Base-by-base conservation (phyloP, 2,329 filamentous ascomycete genomes). In the Colletotrichum coccodes region DNA sequence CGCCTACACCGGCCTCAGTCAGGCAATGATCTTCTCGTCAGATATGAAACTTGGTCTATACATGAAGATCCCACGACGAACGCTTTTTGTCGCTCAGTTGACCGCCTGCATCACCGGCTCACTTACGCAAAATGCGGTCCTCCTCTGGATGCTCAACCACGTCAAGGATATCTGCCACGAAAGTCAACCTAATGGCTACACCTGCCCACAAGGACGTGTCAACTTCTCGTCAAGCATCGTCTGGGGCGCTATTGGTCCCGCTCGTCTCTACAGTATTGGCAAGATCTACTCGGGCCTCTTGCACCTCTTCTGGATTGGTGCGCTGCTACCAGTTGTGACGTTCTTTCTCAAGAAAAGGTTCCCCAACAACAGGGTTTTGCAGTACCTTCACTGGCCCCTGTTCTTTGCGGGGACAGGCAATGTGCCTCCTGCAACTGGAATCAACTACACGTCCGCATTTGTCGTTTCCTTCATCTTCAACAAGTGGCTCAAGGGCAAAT, bases 51-150 rank as follows among this genome's bases (percentile, higher is more conserved):
- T 85, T 6, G 83, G 80, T 0, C 75, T 80, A 38, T 81, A 81
- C 64, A 80, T 89, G 84, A 87, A 90, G 61, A 82, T 90, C 0
- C 87, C 88, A 0, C 88, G 88, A 2, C 84, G 85, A 7, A 80
- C 84, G 0, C 84, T 90, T 9, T 90, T 91, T 78, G 87, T 89
- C 73, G 86, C 86, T 2, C 88, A 90, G 72, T 79, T 90, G 11
- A 87, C 90, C 32, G 89, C 87, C 4, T 87, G 85, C 18, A 75
- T 87, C 6, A 76, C 85, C 4, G 84, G 83, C 6, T 81, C 82
- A 4, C 74, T 86, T 2, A 82, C 82, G 0, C 83, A 85, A 75
- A 78, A 50, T 62, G 23, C 71, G 77, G 32, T 80, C 75, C 6
- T 79, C 74, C 0, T 72, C 78, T 57, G 74, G 79, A 7, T 78